Conservation (phyloP, 768 basidiomycete genomes). For the Boletellus ananiceps region DNA sequence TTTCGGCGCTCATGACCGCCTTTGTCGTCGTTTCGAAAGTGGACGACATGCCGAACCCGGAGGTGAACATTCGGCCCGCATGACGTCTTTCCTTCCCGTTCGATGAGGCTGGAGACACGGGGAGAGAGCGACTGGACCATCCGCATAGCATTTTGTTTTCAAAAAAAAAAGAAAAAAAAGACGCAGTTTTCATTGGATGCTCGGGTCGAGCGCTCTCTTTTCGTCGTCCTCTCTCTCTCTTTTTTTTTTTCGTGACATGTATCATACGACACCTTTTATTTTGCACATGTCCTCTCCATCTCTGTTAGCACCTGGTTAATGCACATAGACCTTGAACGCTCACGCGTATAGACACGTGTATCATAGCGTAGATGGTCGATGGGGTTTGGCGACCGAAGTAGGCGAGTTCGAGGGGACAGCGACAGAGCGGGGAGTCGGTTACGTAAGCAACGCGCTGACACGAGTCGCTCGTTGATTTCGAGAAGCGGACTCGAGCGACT, state of each 20-base stretch:
- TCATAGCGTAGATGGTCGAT: no score
- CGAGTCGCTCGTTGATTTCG: no score
- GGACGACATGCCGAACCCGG: constrained; percentile 20
- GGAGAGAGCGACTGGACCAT: no score
- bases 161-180: no score
- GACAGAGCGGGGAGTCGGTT: no score
- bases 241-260: background rate
- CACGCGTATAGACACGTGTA: no score
- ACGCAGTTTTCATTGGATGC: background rate
- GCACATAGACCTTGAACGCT: background rate
- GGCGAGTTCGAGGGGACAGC: no score
- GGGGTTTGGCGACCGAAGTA: no score
- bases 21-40: constrained; percentile 39
- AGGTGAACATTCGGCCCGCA: constrained; percentile 14
- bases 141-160: no score
- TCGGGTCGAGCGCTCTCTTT: background rate
- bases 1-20: constrained; percentile 57
- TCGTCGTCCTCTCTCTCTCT: background rate
- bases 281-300: background rate
- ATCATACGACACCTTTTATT: background rate
- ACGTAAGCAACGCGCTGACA: no score
- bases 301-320: background rate
- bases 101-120: no score
- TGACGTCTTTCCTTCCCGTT: background rate
- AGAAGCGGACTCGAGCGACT: no score